Conservation (phyloP, 768 basidiomycete genomes). For the Podaxis rugospora region DNA sequence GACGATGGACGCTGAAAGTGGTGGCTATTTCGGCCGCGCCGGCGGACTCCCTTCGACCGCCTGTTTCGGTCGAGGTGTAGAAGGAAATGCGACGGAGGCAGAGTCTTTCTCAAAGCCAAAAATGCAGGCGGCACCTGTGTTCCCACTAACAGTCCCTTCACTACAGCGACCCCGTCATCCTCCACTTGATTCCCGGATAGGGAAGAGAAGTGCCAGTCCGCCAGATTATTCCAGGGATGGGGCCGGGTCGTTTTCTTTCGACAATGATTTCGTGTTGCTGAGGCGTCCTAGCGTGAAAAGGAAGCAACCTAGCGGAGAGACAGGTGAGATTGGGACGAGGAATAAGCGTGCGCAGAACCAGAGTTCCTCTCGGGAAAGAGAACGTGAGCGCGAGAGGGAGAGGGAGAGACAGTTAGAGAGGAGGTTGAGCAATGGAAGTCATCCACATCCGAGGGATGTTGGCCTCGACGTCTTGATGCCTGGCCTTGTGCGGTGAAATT, state of each 20-base stretch:
- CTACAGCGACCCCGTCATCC: conserved; percentile 1
- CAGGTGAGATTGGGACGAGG: not conserved
- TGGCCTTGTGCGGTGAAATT: conserved; percentile 5
- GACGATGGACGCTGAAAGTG: not conserved
- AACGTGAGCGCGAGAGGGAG: not conserved
- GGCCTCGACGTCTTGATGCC: not conserved
- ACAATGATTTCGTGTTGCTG: conserved; percentile 48
- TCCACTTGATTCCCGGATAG: conserved; percentile 13
- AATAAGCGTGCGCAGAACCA: conserved; percentile 6
- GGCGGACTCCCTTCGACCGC: not conserved
- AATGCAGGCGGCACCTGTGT: not conserved
- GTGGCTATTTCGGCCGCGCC: not conserved
- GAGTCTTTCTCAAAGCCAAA: not conserved
- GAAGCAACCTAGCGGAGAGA: conserved; percentile 19
- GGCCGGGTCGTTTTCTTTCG: conserved; percentile 20
- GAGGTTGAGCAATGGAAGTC: not conserved
- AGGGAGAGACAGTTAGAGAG: conserved; percentile 4
- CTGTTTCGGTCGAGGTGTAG: not conserved
- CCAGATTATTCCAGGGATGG: conserved; percentile 65
- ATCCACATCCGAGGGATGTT: not conserved
- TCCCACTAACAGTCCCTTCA: not conserved
- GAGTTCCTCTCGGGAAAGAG: conserved; percentile 7
- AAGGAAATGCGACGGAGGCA: not conserved
- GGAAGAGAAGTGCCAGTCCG: conserved; percentile 69
- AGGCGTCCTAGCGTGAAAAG: conserved; percentile 70